Conservation (phyloP, 2,329 filamentous ascomycete species). For the Shiraia bambusicola region DNA sequence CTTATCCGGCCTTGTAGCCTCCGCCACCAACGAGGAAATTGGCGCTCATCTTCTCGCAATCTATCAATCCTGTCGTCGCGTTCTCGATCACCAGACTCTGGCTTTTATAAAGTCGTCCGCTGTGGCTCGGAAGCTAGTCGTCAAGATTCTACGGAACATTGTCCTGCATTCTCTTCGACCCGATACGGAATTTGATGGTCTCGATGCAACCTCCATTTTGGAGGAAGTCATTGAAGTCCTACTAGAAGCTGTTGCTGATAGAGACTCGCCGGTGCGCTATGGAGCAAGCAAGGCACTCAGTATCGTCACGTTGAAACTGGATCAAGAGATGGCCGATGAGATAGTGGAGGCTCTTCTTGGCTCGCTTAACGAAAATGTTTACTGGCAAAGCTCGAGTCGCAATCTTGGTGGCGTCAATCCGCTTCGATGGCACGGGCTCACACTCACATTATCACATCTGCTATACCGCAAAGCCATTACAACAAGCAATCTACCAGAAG, state of each 20-base stretch:
- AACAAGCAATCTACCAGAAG: constrained; percentile 66
- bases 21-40: constrained; percentile 74
- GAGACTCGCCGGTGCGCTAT: constrained; percentile 86
- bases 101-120: constrained; percentile 70
- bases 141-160: constrained; percentile 81
- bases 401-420: constrained; percentile 77
- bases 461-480: constrained; percentile 83
- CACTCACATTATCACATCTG: constrained; percentile 81
- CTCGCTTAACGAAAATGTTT: constrained; percentile 62
- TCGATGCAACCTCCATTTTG: constrained; percentile 50
- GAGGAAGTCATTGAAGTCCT: constrained; percentile 83
- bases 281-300: constrained; percentile 92
- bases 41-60: constrained; percentile 65
- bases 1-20: constrained; percentile 70
- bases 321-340: constrained; percentile 77
- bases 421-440: constrained; percentile 88
- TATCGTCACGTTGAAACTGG: constrained; percentile 77
- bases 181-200: constrained; percentile 27
- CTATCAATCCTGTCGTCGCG: constrained; percentile 63
- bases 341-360: constrained; percentile 85
- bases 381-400: constrained; percentile 55
- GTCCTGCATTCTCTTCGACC: constrained; percentile 63
- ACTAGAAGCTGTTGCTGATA: constrained; percentile 76
- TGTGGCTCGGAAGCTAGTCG: constrained; percentile 74
- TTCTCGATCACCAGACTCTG: constrained; percentile 56